A percentile compares a stretch with the other conserved stretches of the same genome.
phyloP scores from a whole-genome alignment of 148 eudicot species.

The Vaccinium myrtillus region DNA sequence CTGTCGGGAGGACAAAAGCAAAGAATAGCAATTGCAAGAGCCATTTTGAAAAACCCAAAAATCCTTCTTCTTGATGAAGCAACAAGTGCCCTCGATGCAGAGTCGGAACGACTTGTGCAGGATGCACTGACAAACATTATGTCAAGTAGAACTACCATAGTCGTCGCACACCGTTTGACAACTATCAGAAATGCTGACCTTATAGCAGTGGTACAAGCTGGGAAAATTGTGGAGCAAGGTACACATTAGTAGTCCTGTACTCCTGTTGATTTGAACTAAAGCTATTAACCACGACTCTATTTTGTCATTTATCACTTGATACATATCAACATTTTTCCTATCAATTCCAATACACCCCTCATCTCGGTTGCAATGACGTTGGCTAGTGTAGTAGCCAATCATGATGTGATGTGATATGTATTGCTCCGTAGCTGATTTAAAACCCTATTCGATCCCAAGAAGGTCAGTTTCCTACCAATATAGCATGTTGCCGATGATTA shows the following conservation, averaged over 20 bases:
- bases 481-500: neutral
- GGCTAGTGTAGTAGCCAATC: neutral
- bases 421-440: neutral
- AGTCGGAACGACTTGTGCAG: constrained; percentile 82
- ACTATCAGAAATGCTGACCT: constrained; percentile 72
- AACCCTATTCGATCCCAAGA: neutral
- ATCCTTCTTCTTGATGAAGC: constrained; percentile 89
- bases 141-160: constrained; percentile 70
- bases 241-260: neutral
- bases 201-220: constrained; percentile 76
- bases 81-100: constrained; percentile 88
- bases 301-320: neutral
- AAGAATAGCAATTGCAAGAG: constrained; percentile 87
- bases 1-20: constrained; percentile 95
- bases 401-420: neutral
- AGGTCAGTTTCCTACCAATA: neutral
- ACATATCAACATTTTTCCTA: neutral
- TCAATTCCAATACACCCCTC: neutral
- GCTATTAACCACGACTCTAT: neutral
- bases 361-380: neutral
- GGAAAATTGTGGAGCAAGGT: constrained; percentile 84
- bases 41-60: constrained; percentile 72
- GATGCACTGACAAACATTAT: constrained; percentile 78
- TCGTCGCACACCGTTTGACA: constrained; percentile 82
- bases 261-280: neutral